phyloP scores from a whole-genome alignment of 2,329 filamentous ascomycete species.

The Microcyclosporella mali region DNA sequence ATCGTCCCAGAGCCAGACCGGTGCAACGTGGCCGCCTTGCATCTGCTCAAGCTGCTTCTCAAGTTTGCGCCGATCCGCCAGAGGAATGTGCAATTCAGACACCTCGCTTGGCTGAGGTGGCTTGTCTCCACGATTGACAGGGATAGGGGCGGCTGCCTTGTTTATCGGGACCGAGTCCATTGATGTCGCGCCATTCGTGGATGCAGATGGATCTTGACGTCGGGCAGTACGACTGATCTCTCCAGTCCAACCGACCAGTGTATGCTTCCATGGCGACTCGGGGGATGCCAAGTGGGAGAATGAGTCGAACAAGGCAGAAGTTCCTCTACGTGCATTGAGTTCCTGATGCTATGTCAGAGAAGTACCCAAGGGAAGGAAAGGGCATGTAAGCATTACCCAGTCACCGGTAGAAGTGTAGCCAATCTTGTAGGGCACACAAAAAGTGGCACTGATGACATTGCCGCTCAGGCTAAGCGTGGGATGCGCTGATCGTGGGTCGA shows the following conservation, averaged over 20 bases:
- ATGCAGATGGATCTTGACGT: constrained; percentile 14
- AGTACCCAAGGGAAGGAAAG: neutral
- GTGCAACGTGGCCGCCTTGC: constrained; percentile 70
- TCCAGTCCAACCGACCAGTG: constrained; percentile 88
- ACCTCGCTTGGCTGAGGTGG: constrained; percentile 35
- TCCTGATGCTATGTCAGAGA: constrained; percentile 46
- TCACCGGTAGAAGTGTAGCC: constrained; percentile 47
- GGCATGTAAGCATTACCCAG: constrained; percentile 44
- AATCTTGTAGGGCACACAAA: constrained; percentile 58
- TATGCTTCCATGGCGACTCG: constrained; percentile 81
- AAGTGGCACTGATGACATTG: constrained; percentile 57
- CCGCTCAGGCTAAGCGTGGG: constrained; percentile 55
- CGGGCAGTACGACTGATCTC: constrained; percentile 49
- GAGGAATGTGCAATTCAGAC: constrained; percentile 65
- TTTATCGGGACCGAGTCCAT: constrained; percentile 53
- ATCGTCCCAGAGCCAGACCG: constrained; percentile 84
- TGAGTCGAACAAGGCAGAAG: constrained; percentile 87
- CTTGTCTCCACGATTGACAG: constrained; percentile 55
- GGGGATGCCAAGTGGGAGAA: constrained; percentile 83
- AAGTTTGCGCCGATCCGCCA: constrained; percentile 63
- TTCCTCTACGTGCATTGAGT: constrained; percentile 70
- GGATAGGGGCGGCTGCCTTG: constrained; percentile 72
- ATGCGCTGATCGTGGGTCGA: constrained; percentile 51
- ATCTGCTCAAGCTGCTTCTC: constrained; percentile 68
- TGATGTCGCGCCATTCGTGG: constrained; percentile 21